Evolutionary conservation across 345 rosid species (phyloP), one percentile per base, ranked within the genome.

Genomic region (Cardamine occulta): DNA sequence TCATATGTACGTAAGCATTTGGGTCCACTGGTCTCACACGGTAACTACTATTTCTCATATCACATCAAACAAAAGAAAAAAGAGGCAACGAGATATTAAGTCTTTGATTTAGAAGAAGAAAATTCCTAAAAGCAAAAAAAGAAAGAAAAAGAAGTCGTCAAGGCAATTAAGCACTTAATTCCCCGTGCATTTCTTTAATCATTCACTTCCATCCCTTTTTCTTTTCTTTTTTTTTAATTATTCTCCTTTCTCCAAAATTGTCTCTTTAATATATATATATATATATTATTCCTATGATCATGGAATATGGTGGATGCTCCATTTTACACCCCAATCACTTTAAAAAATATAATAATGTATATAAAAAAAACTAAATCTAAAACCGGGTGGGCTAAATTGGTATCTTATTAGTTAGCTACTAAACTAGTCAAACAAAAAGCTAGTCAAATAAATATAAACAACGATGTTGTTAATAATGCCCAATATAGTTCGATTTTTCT

Each of bases 121-220:
- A 34, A 45, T 32, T 37, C 32, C 2, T 10, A 26, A 75, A 66
- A 37, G 62, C 55, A 49, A 59, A 47, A 56, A 55, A 26, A 26
- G 28, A 6, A 19, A 32, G 49, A 42, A 76, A 76, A 76, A 76
- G 66, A 53, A 70, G 80, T 76, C 70, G 70, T 76, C 80, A 53
- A 70, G 75, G 75, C 58, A 76, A 69, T 76, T 76, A 76, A 76
- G 75, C 75, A 69, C 80, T 76, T 70, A 76, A 69, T 62, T 56
- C 66, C 70, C 70, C 75, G 80, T 76, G 80, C 80, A 76, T 70
- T 62, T 69, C 40, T 76, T 76, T 76, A 76, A 76, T 76, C 75
- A 76, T 70, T 75, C 75, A 45, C 42, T 76, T 76, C 32, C 74
- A 7, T 12, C 24, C 13, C 42, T 70, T 68, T 76, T 44, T 39